Percentiles rank a stretch among this genome's conserved stretches.
phyloP scores from a whole-genome alignment of 192 early-diverging fungal genomes.

The Backusella australiensis region DNA sequence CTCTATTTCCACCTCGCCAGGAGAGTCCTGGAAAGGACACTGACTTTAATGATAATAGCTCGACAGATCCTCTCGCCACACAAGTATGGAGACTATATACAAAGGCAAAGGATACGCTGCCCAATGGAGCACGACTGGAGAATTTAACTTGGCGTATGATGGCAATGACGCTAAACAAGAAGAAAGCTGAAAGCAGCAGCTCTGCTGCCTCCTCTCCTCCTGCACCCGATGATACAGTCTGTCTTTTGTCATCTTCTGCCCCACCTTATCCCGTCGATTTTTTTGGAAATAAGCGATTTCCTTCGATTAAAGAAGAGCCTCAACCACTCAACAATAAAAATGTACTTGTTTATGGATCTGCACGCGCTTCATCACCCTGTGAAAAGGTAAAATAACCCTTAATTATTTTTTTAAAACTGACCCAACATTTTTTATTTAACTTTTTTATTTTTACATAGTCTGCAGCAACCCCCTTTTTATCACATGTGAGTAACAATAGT shows the following conservation, averaged over 20 bases:
- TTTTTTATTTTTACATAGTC: not conserved
- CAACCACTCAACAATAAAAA: slow-evolving; percentile 9
- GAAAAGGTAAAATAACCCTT: not conserved
- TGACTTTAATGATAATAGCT: slow-evolving; percentile 35
- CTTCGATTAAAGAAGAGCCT: not conserved
- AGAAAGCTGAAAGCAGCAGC: slow-evolving; percentile 15
- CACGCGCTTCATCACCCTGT: slow-evolving; percentile 21
- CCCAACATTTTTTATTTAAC: slow-evolving; percentile 9
- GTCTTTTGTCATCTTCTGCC: slow-evolving; percentile 35
- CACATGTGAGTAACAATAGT: slow-evolving; percentile 14
- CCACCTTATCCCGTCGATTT: slow-evolving; percentile 30
- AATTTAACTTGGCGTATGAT: slow-evolving; percentile 86
- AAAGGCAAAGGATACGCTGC: slow-evolving; percentile 79
- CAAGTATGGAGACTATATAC: slow-evolving; percentile 76
- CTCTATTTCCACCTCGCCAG: slow-evolving; percentile 34
- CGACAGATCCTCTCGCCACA: slow-evolving; percentile 53
- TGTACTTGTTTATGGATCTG: slow-evolving; percentile 22
- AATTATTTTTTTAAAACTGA: not conserved
- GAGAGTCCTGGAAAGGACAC: slow-evolving; percentile 18
- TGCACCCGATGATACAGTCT: slow-evolving; percentile 25
- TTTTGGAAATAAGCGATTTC: slow-evolving; percentile 2
- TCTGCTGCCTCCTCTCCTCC: slow-evolving; percentile 18
- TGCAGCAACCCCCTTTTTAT: slow-evolving; percentile 12
- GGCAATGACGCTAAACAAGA: slow-evolving; percentile 60
- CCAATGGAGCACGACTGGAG: slow-evolving; percentile 77